A percentile compares a stretch with the other conserved stretches of the same genome.
phyloP scores from a whole-genome alignment of 495 filamentous ascomycete genomes.

The Penicillium psychrofluorescens region DNA sequence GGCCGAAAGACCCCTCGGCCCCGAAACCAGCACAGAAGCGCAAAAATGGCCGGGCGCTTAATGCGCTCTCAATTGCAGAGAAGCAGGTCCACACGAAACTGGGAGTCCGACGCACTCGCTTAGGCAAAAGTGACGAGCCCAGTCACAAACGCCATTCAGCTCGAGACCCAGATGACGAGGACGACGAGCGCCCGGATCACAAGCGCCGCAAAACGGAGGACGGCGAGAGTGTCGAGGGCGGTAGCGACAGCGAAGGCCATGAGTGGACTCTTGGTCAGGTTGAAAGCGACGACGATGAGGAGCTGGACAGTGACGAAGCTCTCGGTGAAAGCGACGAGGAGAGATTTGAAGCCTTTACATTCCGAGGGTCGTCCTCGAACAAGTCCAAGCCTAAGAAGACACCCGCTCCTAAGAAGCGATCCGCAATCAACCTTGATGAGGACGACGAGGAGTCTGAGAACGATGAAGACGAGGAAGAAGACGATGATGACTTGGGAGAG shows the following conservation, averaged over 20 bases:
- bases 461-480: constrained; percentile 46
- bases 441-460: constrained; percentile 45
- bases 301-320: constrained; percentile 88
- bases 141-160: constrained; percentile 37
- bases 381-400: constrained; percentile 35
- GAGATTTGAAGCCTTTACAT: constrained; percentile 66
- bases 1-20: constrained; percentile 42
- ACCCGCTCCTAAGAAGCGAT: constrained; percentile 15
- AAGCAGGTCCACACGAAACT: constrained; percentile 44
- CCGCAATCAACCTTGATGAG: constrained; percentile 48
- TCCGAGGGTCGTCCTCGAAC: constrained; percentile 57
- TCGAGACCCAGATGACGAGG: constrained; percentile 33
- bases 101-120: constrained; percentile 48
- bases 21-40: constrained; percentile 37
- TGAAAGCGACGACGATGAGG: constrained; percentile 69
- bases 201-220: constrained; percentile 35
- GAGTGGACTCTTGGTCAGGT: constrained; percentile 78
- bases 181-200: constrained; percentile 44
- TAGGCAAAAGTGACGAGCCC: constrained; percentile 50
- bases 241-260: constrained; percentile 82
- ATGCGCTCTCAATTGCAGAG: constrained; percentile 81
- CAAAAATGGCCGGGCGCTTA: constrained; percentile 54
- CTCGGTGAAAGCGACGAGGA: constrained; percentile 87
- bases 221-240: constrained; percentile 41
- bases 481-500: constrained; percentile 66